phyloP scores from a whole-genome alignment of 495 filamentous ascomycete genomes.

The Halenospora varia region DNA sequence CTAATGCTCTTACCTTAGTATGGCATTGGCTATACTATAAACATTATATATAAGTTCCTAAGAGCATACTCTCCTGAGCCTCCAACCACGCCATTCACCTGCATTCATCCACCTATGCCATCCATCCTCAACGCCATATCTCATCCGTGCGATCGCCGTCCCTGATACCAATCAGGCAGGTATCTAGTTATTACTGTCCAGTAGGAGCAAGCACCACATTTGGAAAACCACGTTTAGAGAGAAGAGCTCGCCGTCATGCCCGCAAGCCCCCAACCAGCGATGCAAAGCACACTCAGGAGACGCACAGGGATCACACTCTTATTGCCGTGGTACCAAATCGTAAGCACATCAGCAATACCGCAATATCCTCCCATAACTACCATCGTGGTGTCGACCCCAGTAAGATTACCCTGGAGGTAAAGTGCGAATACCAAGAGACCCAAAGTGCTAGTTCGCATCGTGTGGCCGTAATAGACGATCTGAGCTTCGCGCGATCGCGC shows the following conservation, averaged over 20 bases:
- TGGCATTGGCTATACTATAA: too few species aligned
- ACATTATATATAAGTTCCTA: too few species aligned
- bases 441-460: constrained; percentile 28
- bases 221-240: not conserved
- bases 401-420: constrained; percentile 20
- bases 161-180: too few species aligned
- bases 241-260: constrained; percentile 26
- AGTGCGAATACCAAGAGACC: constrained; percentile 29
- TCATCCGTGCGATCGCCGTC: not conserved
- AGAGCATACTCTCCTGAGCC: too few species aligned
- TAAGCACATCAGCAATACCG: constrained; percentile 25
- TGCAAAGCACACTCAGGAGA: constrained; percentile 27
- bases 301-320: constrained; percentile 28
- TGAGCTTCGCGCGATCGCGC: constrained; percentile 24
- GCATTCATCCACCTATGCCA: not conserved
- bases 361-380: constrained; percentile 30
- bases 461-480: constrained; percentile 26
- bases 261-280: constrained; percentile 24
- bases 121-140: not conserved
- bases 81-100: not conserved
- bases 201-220: not conserved
- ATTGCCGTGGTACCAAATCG: constrained; percentile 31
- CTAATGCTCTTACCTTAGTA: too few species aligned
- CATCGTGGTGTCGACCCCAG: constrained; percentile 29
- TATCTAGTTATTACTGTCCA: not conserved